Conservation (phyloP, 495 filamentous ascomycete genomes). For the Tuber brumale region DNA sequence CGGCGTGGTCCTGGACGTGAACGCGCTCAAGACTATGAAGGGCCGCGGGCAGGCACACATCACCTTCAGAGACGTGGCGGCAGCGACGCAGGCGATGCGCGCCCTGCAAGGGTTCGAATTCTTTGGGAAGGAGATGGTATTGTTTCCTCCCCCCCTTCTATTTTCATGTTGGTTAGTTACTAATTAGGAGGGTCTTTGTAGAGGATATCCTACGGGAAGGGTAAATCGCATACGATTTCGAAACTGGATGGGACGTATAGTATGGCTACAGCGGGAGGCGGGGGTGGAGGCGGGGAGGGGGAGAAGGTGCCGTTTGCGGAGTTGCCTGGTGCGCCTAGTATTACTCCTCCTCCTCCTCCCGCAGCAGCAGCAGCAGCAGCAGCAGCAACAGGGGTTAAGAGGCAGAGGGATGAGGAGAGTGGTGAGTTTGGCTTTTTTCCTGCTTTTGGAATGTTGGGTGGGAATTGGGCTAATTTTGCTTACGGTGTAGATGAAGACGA, state of each 20-base stretch:
- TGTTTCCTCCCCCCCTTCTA: constrained; percentile 6
- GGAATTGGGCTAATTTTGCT: constrained; percentile 3
- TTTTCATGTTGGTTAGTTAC: background rate
- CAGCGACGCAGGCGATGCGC: constrained; percentile 83
- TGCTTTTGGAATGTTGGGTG: background rate
- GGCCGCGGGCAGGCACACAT: constrained; percentile 95
- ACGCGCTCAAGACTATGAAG: constrained; percentile 75
- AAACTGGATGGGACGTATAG: constrained; percentile 87
- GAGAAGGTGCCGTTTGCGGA: constrained; percentile 47
- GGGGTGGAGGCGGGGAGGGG: constrained; percentile 51
- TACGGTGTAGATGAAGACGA: constrained; percentile 33
- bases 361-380: constrained; percentile 43
- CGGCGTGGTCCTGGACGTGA: constrained; percentile 88
- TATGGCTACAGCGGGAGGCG: constrained; percentile 50
- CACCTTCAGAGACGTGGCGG: constrained; percentile 77
- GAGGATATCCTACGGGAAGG: constrained; percentile 84
- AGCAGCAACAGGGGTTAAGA: constrained; percentile 52
- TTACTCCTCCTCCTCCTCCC: constrained; percentile 47
- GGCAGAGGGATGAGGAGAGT: constrained; percentile 65
- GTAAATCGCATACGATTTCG: constrained; percentile 73
- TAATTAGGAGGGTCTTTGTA: constrained; percentile 41
- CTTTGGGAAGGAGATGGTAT: constrained; percentile 78
- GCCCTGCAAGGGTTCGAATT: constrained; percentile 80
- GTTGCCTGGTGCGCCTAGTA: constrained; percentile 46
- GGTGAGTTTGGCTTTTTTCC: constrained; percentile 41